Evolutionary conservation across 768 basidiomycete species (phyloP), one percentile per base, ranked within the genome.

Genomic region (Serendipita indica): DNA sequence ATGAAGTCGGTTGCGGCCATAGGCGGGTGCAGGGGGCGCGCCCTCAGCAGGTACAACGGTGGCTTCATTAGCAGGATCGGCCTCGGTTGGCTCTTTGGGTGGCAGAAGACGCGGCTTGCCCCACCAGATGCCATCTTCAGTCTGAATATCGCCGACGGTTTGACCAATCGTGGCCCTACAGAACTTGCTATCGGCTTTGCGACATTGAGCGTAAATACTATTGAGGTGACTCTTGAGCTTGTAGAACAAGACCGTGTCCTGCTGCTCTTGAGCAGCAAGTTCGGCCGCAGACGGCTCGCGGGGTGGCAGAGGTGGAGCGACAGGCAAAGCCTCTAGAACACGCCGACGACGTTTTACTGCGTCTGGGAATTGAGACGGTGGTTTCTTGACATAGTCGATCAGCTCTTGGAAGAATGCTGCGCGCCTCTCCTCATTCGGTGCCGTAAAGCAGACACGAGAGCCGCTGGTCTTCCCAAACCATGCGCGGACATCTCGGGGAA

Each of bases 241-340:
- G 43, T 90, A 88, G 57, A 89, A 75, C 27, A 83, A 74, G 62
- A 78, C 77, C 63, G 82, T 77, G 65, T 99, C 94, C 60, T 75
- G 86, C 69, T 91, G 89, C 61, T 81, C 79, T 67, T 94, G 90
- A 46, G 82, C 62, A 0, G 85, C 84, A 37, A 97, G 69, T 69
- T 97, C 93, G 0, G 86, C 84, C 0, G 79, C 82, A 1, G 83
- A 84, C 0, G 85, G 91, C 63, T 84, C 76, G 46, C 87, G 75
- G 0, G 94, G 92, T 60, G 92, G 86, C 33, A 91, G 69, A 0
- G 96, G 92, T 13, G 94, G 91, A 0, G 96, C 96, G 37, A 91
- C 73, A 0, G 88, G 87, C 13, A 99, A 73, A 59, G 79, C 80
- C 69, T 97, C 94, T 10, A 98, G 75, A 0, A 93, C 73, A 32